phyloP scores from a whole-genome alignment of 1,284 basidiomycete genomes.

The Agroathelia rolfsii region DNA sequence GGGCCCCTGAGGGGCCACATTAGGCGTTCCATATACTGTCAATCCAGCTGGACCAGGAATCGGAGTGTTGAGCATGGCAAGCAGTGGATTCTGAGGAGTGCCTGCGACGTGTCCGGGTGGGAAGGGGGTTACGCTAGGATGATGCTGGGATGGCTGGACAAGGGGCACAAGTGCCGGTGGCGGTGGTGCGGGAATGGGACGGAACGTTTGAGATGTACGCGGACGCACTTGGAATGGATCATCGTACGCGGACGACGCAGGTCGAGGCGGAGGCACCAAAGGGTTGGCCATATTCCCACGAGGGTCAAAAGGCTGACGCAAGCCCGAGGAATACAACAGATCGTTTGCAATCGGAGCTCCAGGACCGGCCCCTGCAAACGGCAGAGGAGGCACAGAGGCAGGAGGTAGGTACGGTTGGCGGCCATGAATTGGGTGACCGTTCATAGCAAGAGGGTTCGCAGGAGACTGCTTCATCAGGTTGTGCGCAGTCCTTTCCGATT shows the following conservation, averaged over 20 bases:
- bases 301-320: constrained; percentile 9
- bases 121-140: too few relatives aligned
- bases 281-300: too few relatives aligned
- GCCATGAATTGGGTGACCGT: too few relatives aligned
- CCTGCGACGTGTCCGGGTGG: constrained; percentile 27
- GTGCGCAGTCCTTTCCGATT: constrained; percentile 54
- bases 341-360: constrained; percentile 4
- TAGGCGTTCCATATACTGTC: constrained; percentile 5
- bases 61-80: constrained; percentile 29
- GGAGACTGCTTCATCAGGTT: constrained; percentile 28
- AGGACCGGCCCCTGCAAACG: constrained; percentile 5
- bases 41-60: constrained; percentile 15
- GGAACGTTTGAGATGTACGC: constrained; percentile 47
- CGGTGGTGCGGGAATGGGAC: constrained; percentile 27
- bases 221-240: constrained; percentile 50
- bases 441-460: too few relatives aligned
- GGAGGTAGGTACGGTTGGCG: too few relatives aligned
- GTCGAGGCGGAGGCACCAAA: constrained; percentile 10
- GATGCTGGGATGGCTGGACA: too few relatives aligned
- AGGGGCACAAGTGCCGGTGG: too few relatives aligned
- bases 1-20: background rate
- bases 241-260: constrained; percentile 14
- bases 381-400: constrained; percentile 14
- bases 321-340: constrained; percentile 1
- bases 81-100: constrained; percentile 44